phyloP scores from a whole-genome alignment of 805 yeast species.

The Schwanniomyces polymorphus region DNA sequence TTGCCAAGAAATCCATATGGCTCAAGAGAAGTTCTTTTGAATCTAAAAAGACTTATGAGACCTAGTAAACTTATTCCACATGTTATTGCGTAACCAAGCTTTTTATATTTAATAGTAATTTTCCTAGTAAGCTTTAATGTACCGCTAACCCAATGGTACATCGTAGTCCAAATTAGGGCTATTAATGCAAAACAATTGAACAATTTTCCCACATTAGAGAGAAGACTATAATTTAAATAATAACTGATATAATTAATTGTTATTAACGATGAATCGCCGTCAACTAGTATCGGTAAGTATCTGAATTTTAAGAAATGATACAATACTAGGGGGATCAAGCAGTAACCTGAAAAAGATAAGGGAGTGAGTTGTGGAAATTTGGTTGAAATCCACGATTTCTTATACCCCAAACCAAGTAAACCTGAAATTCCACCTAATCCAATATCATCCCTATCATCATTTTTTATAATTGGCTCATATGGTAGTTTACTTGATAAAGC shows the following conservation, averaged over 20 bases:
- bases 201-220: conserved; percentile 17
- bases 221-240: conserved; percentile 16
- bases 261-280: conserved; percentile 65
- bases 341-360: conserved; percentile 58
- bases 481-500: not conserved
- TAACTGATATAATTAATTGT: conserved; percentile 53
- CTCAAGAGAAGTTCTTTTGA: conserved; percentile 21
- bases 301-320: conserved; percentile 53
- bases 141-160: conserved; percentile 61
- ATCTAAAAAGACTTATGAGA: conserved; percentile 30
- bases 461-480: conserved; percentile 23
- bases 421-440: conserved; percentile 66
- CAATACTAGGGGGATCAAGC: conserved; percentile 42
- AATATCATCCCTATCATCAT: conserved; percentile 39
- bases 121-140: conserved; percentile 45
- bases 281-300: conserved; percentile 49
- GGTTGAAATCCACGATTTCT: conserved; percentile 44
- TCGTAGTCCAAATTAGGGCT: conserved; percentile 32
- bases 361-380: conserved; percentile 53
- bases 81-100: conserved; percentile 44
- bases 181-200: conserved; percentile 30
- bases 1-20: conserved; percentile 26
- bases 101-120: conserved; percentile 40
- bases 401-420: conserved; percentile 55
- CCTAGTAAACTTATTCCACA: conserved; percentile 35